Evolutionary conservation across 2,329 filamentous ascomycete genomes (phyloP), one percentile per base, ranked within the genome.

Genomic region (Fusarium foetens): DNA sequence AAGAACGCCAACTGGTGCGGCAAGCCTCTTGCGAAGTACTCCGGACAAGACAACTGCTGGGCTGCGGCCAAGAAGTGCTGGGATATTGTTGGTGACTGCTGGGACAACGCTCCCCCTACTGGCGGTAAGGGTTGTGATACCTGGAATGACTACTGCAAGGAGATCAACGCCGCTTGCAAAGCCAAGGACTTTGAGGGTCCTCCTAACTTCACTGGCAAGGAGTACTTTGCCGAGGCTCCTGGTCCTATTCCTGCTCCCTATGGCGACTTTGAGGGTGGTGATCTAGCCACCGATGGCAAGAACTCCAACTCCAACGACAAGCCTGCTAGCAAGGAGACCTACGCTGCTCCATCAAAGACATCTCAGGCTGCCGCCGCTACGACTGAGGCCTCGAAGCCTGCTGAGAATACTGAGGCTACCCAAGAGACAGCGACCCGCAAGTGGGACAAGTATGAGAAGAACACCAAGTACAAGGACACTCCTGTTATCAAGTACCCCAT

Each of bases 1-100:
- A 88, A 89, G 77, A 93, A 93, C 77, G 91, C 84, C 65, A 93
- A 94, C 82, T 94, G 91, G 92, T 93, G 90, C 80, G 91, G 86
- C 57, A 83, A 86, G 66, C 87, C 92, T 76, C 84, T 93, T 2
- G 79, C 86, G 1, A 75, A 80, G 13, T 93, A 92, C 81, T 82
- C 81, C 8, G 82, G 83, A 48, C 84, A 90, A 77, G 77, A 77
- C 3, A 86, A 86, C 19, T 94, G 92, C 84, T 93, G 89, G 88
- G 84, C 83, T 63, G 82, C 85, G 6, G 84, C 85, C 16, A 79
- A 83, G 41, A 79, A 84, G 53, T 91, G 90, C 84, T 94, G 86
- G 84, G 77, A 80, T 31, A 90, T 94, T 81, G 81, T 82, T 35
- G 80, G 86, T 6, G 77, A 73, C n/a, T 94, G 92, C 84, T 93